Conservation (phyloP, 2,329 filamentous ascomycete species). For the Chrysoporthe deuterocubensis region DNA sequence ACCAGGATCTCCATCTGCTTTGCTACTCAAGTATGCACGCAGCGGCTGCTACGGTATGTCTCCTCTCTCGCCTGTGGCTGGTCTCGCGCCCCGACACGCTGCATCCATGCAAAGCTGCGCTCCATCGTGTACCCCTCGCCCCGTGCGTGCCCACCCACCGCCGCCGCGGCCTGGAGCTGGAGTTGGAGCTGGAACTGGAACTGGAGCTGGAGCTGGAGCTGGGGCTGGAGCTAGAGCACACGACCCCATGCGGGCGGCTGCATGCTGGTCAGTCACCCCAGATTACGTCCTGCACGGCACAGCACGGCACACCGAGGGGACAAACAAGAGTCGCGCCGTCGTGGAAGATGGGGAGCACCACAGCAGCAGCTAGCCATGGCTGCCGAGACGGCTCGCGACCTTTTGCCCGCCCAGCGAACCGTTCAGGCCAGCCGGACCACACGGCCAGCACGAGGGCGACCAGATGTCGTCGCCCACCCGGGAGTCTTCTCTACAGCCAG, state of each 20-base stretch:
- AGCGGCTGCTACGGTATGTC: too few species aligned
- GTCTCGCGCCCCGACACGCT: neutral
- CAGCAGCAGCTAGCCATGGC: neutral
- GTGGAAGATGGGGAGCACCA: neutral
- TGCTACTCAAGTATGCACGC: too few species aligned
- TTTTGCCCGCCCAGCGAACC: neutral
- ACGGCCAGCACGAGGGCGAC: neutral
- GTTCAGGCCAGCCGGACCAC: neutral
- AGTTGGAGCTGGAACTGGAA: neutral
- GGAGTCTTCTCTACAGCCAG: neutral
- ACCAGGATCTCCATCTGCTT: neutral
- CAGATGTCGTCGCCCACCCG: neutral
- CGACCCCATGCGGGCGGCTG: constrained; percentile 4
- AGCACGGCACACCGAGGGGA: neutral
- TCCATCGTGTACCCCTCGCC: neutral
- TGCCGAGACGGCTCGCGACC: neutral
- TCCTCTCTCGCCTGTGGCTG: too few species aligned
- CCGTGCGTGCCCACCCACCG: neutral
- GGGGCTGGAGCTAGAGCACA: neutral
- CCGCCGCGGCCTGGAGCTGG: neutral
- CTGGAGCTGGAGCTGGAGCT: too few species aligned
- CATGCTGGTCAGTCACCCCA: constrained; percentile 4
- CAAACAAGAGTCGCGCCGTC: neutral
- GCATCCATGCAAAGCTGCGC: neutral
- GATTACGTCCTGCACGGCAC: neutral